phyloP scores from a whole-genome alignment of 1,284 basidiomycete genomes.

The Bondarzewia mesenterica region DNA sequence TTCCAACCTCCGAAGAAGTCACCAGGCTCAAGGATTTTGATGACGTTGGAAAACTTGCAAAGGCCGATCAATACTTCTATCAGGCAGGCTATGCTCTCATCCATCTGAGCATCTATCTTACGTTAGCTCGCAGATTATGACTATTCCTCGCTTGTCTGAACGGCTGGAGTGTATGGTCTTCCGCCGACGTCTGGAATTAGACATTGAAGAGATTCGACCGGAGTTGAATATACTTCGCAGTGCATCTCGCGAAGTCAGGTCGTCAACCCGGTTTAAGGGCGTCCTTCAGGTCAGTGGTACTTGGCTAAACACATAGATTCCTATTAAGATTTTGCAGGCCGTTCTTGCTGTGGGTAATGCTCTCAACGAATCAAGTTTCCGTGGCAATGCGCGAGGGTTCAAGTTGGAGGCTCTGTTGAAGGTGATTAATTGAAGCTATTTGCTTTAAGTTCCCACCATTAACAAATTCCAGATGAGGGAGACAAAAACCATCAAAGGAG shows the following conservation, averaged over 20 bases:
- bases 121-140: conserved; percentile 51
- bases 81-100: conserved; percentile 36
- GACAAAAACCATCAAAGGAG: conserved; percentile 67
- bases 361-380: conserved; percentile 75
- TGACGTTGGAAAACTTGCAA: conserved; percentile 64
- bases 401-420: conserved; percentile 75
- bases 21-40: conserved; percentile 58
- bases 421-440: conserved; percentile 31
- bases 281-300: conserved; percentile 51
- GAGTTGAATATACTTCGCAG: conserved; percentile 73
- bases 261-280: conserved; percentile 59
- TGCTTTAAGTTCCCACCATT: not conserved
- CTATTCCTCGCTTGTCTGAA: conserved; percentile 66
- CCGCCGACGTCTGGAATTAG: conserved; percentile 72
- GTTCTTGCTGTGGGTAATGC: conserved; percentile 77
- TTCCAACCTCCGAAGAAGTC: conserved; percentile 75
- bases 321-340: conserved; percentile 30
- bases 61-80: conserved; percentile 80
- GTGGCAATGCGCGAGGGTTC: conserved; percentile 81
- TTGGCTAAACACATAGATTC: not conserved
- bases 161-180: conserved; percentile 80
- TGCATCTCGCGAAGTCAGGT: conserved; percentile 70
- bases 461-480: conserved; percentile 59
- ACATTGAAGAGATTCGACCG: conserved; percentile 78
- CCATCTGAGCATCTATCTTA: not conserved